These are phyloP conservation scores for Pseudocercospora musae DNA, from an alignment of 2,329 filamentous ascomycete species.

Conservation along the genomic window DNA sequence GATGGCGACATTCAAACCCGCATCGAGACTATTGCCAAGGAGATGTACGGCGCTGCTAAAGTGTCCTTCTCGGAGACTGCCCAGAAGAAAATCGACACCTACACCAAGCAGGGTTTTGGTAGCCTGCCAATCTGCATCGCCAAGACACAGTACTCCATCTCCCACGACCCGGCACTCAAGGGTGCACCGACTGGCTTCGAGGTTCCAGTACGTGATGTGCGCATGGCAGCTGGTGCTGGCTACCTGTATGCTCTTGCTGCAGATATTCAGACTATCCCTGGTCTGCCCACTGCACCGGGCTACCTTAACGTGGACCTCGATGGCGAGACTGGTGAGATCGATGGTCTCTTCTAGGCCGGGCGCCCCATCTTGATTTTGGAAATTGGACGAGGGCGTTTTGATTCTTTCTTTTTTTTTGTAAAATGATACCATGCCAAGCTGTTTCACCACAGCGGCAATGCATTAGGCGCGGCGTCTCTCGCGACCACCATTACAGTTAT, in stretches of 20 bases:
- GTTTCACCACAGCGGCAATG: slow-evolving; percentile 23
- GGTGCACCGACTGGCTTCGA: slow-evolving; percentile 93
- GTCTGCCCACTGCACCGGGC: slow-evolving; percentile 88
- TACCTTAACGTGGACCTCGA: slow-evolving; percentile 86
- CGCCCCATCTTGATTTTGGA: background rate
- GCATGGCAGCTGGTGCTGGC: slow-evolving; percentile 89
- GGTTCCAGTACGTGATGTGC: slow-evolving; percentile 88
- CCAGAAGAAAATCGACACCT: slow-evolving; percentile 93
- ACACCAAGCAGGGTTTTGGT: slow-evolving; percentile 85
- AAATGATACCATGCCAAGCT: slow-evolving; percentile 11
- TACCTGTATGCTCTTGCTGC: slow-evolving; percentile 94
- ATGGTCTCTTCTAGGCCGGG: slow-evolving; percentile 75
- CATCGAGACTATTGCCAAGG: slow-evolving; percentile 83
- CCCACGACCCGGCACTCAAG: slow-evolving; percentile 89
- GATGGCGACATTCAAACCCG: slow-evolving; percentile 79
- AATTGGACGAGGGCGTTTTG: slow-evolving; percentile 7
- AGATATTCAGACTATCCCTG: slow-evolving; percentile 97
- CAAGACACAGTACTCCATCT: slow-evolving; percentile 97
- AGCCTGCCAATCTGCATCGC: slow-evolving; percentile 94
- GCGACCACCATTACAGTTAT: slow-evolving; percentile 2
- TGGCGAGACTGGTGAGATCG: slow-evolving; percentile 51
- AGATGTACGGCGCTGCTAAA: slow-evolving; percentile 88
- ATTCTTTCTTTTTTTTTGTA: background rate
- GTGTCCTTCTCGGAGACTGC: slow-evolving; percentile 94
- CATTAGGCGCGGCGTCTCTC: slow-evolving; percentile 10